phyloP scores from a whole-genome alignment of 2,329 filamentous ascomycete genomes.

The Talaromyces verruculosus region DNA sequence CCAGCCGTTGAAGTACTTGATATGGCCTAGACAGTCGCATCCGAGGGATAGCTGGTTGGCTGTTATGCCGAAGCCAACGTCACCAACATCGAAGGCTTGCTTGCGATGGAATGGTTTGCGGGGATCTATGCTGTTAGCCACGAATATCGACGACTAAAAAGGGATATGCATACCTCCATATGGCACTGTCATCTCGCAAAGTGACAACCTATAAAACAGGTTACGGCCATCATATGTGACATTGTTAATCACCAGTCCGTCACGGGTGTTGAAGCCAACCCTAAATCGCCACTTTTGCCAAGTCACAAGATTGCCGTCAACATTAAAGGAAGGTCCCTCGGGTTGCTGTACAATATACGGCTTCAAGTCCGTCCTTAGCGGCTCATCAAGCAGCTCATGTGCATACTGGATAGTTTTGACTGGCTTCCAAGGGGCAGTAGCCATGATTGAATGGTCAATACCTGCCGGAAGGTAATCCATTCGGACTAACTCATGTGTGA shows the following conservation, averaged over 20 bases:
- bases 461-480: constrained; percentile 71
- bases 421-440: constrained; percentile 58
- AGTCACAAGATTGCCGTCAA: constrained; percentile 55
- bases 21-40: constrained; percentile 69
- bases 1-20: constrained; percentile 63
- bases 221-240: constrained; percentile 63
- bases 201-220: constrained; percentile 65
- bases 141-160: neutral
- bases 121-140: constrained; percentile 50
- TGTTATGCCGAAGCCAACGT: constrained; percentile 65
- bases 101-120: constrained; percentile 68
- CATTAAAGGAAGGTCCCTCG: constrained; percentile 62
- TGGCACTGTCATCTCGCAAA: constrained; percentile 65
- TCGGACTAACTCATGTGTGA: constrained; percentile 63
- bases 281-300: constrained; percentile 69
- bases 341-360: constrained; percentile 66
- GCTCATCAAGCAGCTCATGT: constrained; percentile 52
- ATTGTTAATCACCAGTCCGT: constrained; percentile 68
- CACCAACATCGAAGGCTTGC: constrained; percentile 68
- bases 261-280: constrained; percentile 61
- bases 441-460: constrained; percentile 58
- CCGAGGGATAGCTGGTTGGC: constrained; percentile 69
- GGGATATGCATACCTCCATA: constrained; percentile 31
- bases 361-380: constrained; percentile 57
- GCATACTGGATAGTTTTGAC: constrained; percentile 53